Percentiles rank a stretch among this genome's conserved stretches.
phyloP scores from a whole-genome alignment of 257 asterid genomes.

The Schizonepeta tenuifolia region DNA sequence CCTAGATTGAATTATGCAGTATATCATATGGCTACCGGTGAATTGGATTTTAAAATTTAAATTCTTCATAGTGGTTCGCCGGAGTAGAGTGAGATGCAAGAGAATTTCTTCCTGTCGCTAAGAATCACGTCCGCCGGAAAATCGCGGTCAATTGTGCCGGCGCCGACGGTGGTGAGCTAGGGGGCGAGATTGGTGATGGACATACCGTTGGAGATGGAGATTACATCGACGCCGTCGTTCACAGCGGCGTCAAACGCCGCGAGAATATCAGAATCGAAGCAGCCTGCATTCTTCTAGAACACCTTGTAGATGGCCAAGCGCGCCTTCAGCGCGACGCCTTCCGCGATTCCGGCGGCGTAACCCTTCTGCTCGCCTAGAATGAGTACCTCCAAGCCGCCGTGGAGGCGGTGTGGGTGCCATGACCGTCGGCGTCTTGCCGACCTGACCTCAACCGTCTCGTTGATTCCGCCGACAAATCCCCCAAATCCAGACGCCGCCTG shows the following conservation, averaged over 20 bases:
- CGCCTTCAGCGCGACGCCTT: conserved; percentile 97
- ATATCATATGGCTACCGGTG: no score
- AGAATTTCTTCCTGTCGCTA: conserved; percentile 63
- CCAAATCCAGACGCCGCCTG: conserved; percentile 78
- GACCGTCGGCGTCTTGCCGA: conserved; percentile 98
- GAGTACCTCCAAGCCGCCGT: conserved; percentile 96
- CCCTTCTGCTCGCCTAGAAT: conserved; percentile 84
- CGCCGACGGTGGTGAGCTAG: conserved; percentile 96
- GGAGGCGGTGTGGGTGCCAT: conserved; percentile 97
- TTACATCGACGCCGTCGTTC: conserved; percentile 90
- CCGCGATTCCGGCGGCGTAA: conserved; percentile 89
- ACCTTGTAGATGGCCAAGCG: conserved; percentile 90
- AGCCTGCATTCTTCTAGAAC: conserved; percentile 90
- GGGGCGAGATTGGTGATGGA: conserved; percentile 96
- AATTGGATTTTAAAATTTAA: no score
- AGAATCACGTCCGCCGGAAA: conserved; percentile 85
- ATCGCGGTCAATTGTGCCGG: conserved; percentile 87
- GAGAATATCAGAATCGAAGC: conserved; percentile 92
- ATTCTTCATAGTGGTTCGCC: conserved; percentile 76
- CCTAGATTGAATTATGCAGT: no score
- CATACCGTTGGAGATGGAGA: conserved; percentile 89
- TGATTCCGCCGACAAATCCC: conserved; percentile 71
- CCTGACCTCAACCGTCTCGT: conserved; percentile 73
- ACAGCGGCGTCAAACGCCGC: conserved; percentile 97
- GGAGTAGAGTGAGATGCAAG: conserved; percentile 84